These are phyloP conservation scores for Geoglossum glabrum DNA, from an alignment of 495 filamentous ascomycete species.

Conservation along the genomic window DNA sequence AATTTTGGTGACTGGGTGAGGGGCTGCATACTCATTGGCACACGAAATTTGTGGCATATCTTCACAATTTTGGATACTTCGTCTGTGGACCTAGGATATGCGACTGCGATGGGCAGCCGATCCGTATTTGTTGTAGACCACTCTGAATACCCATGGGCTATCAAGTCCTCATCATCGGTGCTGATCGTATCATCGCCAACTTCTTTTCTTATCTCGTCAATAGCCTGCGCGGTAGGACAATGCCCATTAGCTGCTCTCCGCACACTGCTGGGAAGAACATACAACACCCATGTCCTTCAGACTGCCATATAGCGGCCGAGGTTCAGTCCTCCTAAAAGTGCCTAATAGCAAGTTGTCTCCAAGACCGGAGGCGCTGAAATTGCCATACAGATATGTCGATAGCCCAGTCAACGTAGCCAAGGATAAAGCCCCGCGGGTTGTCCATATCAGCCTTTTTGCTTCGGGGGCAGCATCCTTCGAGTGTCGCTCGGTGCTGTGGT, in stretches of 20 bases:
- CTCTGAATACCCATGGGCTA: constrained; percentile 68
- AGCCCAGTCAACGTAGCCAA: neutral
- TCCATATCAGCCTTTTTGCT: neutral
- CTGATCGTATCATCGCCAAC: constrained; percentile 57
- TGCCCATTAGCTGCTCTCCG: neutral
- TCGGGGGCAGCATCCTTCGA: neutral
- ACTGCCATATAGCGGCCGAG: neutral
- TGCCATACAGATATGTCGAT: neutral
- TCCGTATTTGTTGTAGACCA: constrained; percentile 75
- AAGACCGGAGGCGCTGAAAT: neutral
- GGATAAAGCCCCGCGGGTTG: neutral
- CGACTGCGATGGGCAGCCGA: constrained; percentile 58
- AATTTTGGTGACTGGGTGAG: neutral
- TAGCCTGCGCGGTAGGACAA: constrained; percentile 16
- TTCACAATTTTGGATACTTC: constrained; percentile 66
- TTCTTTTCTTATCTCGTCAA: constrained; percentile 15
- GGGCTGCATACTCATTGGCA: constrained; percentile 43
- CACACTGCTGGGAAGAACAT: neutral
- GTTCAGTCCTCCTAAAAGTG: neutral
- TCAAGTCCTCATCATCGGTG: constrained; percentile 65
- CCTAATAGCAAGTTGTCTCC: neutral
- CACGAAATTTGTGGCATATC: constrained; percentile 59
- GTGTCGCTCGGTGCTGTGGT: neutral
- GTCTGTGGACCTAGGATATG: constrained; percentile 55
- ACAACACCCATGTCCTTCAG: constrained; percentile 2